Conservation (phyloP, 805 yeast genomes). For the Lachancea fermentati region DNA sequence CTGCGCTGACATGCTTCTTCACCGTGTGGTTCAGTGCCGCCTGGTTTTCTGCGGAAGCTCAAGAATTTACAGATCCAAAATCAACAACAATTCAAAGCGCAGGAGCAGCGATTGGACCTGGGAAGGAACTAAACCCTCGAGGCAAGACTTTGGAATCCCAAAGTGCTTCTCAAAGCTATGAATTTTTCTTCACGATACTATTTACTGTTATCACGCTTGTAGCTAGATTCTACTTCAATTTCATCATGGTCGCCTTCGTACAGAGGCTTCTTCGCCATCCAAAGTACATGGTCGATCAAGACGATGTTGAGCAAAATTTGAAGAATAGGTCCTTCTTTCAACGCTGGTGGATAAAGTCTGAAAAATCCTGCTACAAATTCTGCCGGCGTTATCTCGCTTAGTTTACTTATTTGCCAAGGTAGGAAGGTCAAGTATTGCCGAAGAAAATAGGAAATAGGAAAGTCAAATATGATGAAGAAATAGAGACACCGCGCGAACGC, state of each 20-base stretch:
- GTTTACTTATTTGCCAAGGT: neutral
- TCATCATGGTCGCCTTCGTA: conserved; percentile 54
- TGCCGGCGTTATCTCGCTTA: conserved; percentile 16
- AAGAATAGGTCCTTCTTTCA: conserved; percentile 29
- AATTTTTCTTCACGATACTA: conserved; percentile 51
- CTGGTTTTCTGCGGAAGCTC: conserved; percentile 61
- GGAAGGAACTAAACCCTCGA: conserved; percentile 9
- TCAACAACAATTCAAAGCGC: conserved; percentile 8
- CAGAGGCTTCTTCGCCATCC: conserved; percentile 48
- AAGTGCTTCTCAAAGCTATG: conserved; percentile 57
- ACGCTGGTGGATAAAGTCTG: conserved; percentile 28
- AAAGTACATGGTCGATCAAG: conserved; percentile 35
- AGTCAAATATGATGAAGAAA: no score
- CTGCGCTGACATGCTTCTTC: conserved; percentile 59
- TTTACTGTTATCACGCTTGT: conserved; percentile 44
- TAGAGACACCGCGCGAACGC: no score
- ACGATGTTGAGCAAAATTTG: conserved; percentile 34
- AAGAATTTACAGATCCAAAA: conserved; percentile 18
- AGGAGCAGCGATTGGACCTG: conserved; percentile 6
- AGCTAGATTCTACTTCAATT: conserved; percentile 53
- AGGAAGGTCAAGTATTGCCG: no score
- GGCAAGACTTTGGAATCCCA: conserved; percentile 37
- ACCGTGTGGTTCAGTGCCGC: conserved; percentile 66
- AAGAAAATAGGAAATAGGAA: no score
- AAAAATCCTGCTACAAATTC: conserved; percentile 29